A percentile compares a stretch with the other conserved stretches of the same genome.
phyloP scores from a whole-genome alignment of 306 rosid genomes.

The Acmispon strigosus region DNA sequence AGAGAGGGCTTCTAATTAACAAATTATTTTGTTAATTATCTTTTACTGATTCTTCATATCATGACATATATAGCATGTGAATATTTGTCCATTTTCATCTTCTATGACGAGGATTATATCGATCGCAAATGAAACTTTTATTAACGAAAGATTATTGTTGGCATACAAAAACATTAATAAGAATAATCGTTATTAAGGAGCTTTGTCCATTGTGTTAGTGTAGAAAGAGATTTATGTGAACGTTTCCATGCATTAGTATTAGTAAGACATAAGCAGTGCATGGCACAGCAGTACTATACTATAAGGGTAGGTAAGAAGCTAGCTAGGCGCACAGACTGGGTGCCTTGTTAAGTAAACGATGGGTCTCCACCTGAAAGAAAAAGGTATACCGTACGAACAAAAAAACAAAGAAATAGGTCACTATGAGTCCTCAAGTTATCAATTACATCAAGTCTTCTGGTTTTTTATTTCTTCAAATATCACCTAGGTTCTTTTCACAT shows the following conservation, averaged over 20 bases:
- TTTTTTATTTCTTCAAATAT: too few species aligned
- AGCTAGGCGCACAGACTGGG: constrained; percentile 11
- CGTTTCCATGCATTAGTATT: constrained; percentile 15
- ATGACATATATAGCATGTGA: neutral
- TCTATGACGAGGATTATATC: neutral
- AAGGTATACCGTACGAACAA: neutral
- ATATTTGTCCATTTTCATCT: neutral
- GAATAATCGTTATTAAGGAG: neutral
- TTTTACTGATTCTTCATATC: neutral
- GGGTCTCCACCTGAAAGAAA: neutral
- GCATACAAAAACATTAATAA: neutral
- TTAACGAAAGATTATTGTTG: neutral
- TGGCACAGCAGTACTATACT: constrained; percentile 17
- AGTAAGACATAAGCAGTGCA: constrained; percentile 19
- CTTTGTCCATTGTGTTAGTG: neutral
- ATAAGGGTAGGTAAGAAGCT: constrained; percentile 10
- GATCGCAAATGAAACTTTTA: neutral
- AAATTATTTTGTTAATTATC: neutral
- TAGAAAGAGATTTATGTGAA: neutral
- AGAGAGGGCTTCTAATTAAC: neutral
- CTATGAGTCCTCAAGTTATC: constrained; percentile 3
- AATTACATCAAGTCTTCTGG: neutral
- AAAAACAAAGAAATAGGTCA: neutral
- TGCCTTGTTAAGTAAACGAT: constrained; percentile 18
- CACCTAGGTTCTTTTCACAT: too few species aligned